Base-by-base conservation (phyloP, 169 alveolate genomes). In the Plasmodium inui region DNA sequence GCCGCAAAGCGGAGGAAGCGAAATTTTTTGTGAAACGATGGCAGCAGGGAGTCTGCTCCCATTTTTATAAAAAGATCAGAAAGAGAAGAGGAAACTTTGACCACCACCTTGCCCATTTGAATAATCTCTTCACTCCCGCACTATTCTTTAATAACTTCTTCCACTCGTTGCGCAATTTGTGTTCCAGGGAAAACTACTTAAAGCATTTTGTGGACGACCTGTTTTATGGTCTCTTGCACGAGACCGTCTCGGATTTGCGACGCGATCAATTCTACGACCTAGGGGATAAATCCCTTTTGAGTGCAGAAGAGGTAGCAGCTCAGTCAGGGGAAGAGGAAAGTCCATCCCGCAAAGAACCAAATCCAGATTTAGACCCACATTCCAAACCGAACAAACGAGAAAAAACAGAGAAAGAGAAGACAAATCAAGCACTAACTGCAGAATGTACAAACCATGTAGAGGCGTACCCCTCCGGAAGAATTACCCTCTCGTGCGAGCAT, bases 81-180 rank as follows among this genome's bases (percentile, higher is more conserved):
- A 67, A 67, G 10, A 32, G 37, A 28, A 32, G 37, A 28, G 19
- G 9, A 12, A 70, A 22, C 17, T 22, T 1, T n/a, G 74, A 61
- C 6, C 28, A 70, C 39, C 26, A 82, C 14, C 19, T 82, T n/a
- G 26, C 19, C 10, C 34, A 9, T 2, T 0, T 83, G 32, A 83
- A 83, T 30, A 26, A 19, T 3, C n/a, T 83, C 0, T 61, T 83
- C 41, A 67, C 46, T 4, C 92, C 92, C 12, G 14, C 74, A 10
- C 70, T 83, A 34, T 17, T 83, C 3, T 83, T 61, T 83, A 39
- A 83, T 32, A 57, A 39, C 37, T 39, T 83, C 12, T 83, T 83
- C 37, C 1, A 57, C 46, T 50, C 37, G 6, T 70, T 83, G 70
- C 28, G 72, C 0, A 7, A 14, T n/a, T 83, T 83, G 10, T 83